A percentile compares a stretch with the other conserved stretches of the same genome.
Conservation (phyloP, 495 filamentous ascomycete genomes). For the Opeltia flavorubescens region DNA sequence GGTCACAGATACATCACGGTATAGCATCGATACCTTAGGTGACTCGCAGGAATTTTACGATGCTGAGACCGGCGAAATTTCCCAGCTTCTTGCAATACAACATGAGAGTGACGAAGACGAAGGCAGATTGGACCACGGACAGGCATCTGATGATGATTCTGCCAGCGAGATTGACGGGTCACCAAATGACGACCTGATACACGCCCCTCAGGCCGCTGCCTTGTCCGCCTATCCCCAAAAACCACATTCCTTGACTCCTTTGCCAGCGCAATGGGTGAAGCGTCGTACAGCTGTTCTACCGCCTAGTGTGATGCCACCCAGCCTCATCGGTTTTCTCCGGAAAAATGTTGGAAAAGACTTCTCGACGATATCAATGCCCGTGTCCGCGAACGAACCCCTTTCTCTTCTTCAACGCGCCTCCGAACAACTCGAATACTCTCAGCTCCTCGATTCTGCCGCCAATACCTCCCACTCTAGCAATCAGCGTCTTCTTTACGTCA, state of each 20-base stretch:
- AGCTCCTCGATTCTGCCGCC: slow-evolving; percentile 62
- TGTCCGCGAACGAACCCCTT: slow-evolving; percentile 86
- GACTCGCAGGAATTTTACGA: slow-evolving; percentile 89
- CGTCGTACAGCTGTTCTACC: slow-evolving; percentile 59
- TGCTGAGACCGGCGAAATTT: slow-evolving; percentile 54
- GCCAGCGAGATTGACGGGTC: slow-evolving; percentile 39
- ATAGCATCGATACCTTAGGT: slow-evolving; percentile 62
- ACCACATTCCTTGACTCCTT: slow-evolving; percentile 60
- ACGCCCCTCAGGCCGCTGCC: slow-evolving; percentile 23
- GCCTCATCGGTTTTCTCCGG: slow-evolving; percentile 81
- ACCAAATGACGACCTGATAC: slow-evolving; percentile 19
- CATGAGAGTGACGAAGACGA: slow-evolving; percentile 44
- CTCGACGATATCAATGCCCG: slow-evolving; percentile 91
- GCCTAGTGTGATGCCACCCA: slow-evolving; percentile 66
- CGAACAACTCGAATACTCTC: slow-evolving; percentile 79
- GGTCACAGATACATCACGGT: slow-evolving; percentile 39
- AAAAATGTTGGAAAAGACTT: slow-evolving; percentile 98
- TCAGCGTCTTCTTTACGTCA: slow-evolving; percentile 67
- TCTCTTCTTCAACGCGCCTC: slow-evolving; percentile 77
- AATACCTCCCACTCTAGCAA: slow-evolving; percentile 34
- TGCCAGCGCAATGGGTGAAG: slow-evolving; percentile 53
- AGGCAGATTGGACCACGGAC: slow-evolving; percentile 17
- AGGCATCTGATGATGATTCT: slow-evolving; percentile 41
- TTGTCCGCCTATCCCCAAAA: slow-evolving; percentile 50
- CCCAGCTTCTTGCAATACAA: slow-evolving; percentile 61